Evolutionary conservation across 2,329 filamentous ascomycete genomes (phyloP), one percentile per base, ranked within the genome.

Genomic region (Diaporthe sp.): DNA sequence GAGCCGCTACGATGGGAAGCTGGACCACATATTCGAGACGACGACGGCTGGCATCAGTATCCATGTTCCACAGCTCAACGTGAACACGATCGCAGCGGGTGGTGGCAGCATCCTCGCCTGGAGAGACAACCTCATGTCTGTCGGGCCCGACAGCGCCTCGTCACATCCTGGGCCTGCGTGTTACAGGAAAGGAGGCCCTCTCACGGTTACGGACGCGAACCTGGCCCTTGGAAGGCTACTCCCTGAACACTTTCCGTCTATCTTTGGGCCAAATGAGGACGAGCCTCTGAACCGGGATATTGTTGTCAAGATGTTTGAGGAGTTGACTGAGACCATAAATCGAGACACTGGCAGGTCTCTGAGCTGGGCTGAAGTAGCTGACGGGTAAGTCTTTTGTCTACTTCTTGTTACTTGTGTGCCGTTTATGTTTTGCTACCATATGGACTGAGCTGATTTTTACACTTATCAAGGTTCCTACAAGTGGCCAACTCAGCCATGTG

Each of bases 11-110:
- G 73, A 69, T 25, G 73, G 73, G 19, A 69, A 72, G 22, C 57
- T 71, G 46, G 73, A 75, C 28, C 73, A 75, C 15, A 67, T 75
- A n/a, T 75, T 75, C 57, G 73, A 75, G 49, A 75, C 73, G 10
- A 75, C 73, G 6, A 75, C 73, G 19, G 73, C 73, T 22, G 73
- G 73, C 19, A 72, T 75, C 34, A 49, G 42, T n/a, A 67, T 75
- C 10, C 73, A 75, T 10, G 65, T 62, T 15, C 73, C 73, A 25
- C 73, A 75, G 49, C 67, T 75, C 13, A 70, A 75, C 37, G 57
- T 75, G 39, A 75, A 75, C 37, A 75, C 73, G 3, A 70, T 75
- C 3, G 73, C 73, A 22, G 73, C 73, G 4, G 73, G 73, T 0
- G 73, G 73, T 12, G 73, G 73, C 2, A 70, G 62, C 42, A 57